These are phyloP conservation scores for Blastobotrys parvus DNA, from an alignment of 805 yeast species.

Conservation along the genomic window DNA sequence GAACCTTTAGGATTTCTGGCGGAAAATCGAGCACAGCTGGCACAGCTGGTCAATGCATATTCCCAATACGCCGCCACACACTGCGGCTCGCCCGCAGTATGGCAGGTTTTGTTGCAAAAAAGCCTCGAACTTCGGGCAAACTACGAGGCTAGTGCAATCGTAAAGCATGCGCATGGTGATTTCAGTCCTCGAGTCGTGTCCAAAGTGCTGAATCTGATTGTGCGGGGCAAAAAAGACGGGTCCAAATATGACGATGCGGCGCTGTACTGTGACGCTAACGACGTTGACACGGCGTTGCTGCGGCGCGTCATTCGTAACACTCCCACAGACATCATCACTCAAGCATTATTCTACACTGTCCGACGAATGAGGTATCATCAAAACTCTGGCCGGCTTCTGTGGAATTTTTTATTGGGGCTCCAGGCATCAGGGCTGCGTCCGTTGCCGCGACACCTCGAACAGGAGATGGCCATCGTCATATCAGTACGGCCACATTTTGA, in stretches of 20 bases:
- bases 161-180: constrained; percentile 9
- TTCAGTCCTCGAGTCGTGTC: constrained; percentile 10
- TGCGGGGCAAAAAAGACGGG: constrained; percentile 18
- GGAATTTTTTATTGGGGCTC: constrained; percentile 21
- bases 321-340: constrained; percentile 4
- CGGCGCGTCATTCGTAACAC: constrained; percentile 5
- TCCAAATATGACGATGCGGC: constrained; percentile 3
- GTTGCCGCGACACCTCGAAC: too few relatives aligned
- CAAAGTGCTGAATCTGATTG: constrained; percentile 20
- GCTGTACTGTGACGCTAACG: constrained; percentile 5
- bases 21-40: too few relatives aligned
- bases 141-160: constrained; percentile 9
- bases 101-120: neutral
- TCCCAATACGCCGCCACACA: too few relatives aligned
- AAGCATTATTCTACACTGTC: constrained; percentile 5
- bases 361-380: constrained; percentile 1
- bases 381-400: constrained; percentile 19
- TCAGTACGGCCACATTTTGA: constrained; percentile 24
- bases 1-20: too few relatives aligned
- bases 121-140: constrained; percentile 3
- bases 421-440: constrained; percentile 1
- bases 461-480: constrained; percentile 9
- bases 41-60: too few relatives aligned
- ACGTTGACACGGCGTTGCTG: constrained; percentile 11
- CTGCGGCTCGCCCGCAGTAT: neutral